These are phyloP conservation scores for Tulasnella sp. DNA, from an alignment of 768 basidiomycete species.

Conservation along the genomic window DNA sequence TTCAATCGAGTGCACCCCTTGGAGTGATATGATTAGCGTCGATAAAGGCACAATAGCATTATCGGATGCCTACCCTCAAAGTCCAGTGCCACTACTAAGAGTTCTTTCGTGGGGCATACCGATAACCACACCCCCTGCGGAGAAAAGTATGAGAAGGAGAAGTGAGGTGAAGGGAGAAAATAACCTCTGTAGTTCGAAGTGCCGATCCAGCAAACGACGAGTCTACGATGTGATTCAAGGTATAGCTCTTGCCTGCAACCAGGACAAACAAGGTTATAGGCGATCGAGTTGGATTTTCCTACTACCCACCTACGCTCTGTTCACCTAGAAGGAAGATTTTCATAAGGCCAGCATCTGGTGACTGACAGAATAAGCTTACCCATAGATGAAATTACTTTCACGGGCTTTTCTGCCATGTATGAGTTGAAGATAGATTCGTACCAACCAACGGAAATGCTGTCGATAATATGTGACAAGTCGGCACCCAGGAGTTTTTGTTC, in stretches of 20 bases:
- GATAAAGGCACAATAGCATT: not conserved
- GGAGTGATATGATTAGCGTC: not conserved
- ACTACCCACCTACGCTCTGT: slow-evolving; percentile 43
- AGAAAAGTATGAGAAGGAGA: not conserved
- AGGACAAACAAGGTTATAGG: slow-evolving; percentile 23
- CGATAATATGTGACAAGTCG: slow-evolving; percentile 43
- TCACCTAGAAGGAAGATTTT: slow-evolving; percentile 29
- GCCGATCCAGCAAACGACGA: slow-evolving; percentile 48
- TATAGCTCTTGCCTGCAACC: slow-evolving; percentile 43
- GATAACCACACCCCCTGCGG: slow-evolving; percentile 54
- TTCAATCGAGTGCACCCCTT: slow-evolving; percentile 52
- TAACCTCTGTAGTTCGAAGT: slow-evolving; percentile 10
- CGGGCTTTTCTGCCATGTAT: slow-evolving; percentile 49
- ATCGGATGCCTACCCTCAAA: slow-evolving; percentile 39
- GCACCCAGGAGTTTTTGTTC: slow-evolving; percentile 46
- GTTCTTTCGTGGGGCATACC: slow-evolving; percentile 44
- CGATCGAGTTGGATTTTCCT: slow-evolving; percentile 28
- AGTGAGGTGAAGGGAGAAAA: not conserved
- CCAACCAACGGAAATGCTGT: slow-evolving; percentile 46
- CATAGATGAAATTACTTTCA: slow-evolving; percentile 55
- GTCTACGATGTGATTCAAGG: slow-evolving; percentile 47
- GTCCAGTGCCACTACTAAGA: slow-evolving; percentile 44
- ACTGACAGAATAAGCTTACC: slow-evolving; percentile 23
- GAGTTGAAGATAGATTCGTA: slow-evolving; percentile 52
- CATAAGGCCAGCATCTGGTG: not conserved